Base-by-base conservation (phyloP, 2,329 filamentous ascomycete species). In the Rhynchosporium secalis region DNA sequence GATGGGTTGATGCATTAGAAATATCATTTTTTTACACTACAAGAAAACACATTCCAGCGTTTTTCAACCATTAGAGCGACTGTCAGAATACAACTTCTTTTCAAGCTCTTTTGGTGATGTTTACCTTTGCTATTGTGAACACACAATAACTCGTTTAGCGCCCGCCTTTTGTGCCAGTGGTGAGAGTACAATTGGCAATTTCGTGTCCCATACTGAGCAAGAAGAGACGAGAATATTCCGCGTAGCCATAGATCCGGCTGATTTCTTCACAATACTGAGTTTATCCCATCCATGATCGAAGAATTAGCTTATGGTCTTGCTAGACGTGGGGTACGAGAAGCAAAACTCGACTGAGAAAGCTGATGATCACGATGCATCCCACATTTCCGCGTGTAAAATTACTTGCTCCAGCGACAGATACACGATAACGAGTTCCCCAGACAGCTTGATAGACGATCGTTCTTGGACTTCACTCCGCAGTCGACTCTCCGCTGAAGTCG, bases 381-480 rank as follows among this genome's bases (percentile, higher is more conserved):
- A 36, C 15, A 41, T 41, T 33, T 1, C 51, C 51, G 2, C 51
- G 51, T 13, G 51, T 55, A 1, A 36, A 36, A 8, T 40, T 31
- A 7, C 40, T 38, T 6, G 33, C 51, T 41, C 51, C 51, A 41
- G 36, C 36, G 3, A 55, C 51, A 31, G 51, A 36, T 4, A 31
- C 40, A 29, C 51, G 51, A 10, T 55, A 36, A 31, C n/a, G n/a
- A 43, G 33, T 28, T 28, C 51, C 51, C 33, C n/a, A 55, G 8
- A 26, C 13, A 1, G 51, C 36, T 55, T 33, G 36, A 55, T 55
- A 55, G 9, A 55, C 12, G 8, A 20, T 20, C 10, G n/a, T 9
- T 26, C 36, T 55, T 55, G 51, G 12, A 55, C 41, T 31, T 40
- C 36, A 43, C 41, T 55, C 51, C 51, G 41, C 33, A 55, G 8